Base-by-base conservation (phyloP, 1,284 basidiomycete species). In the Quambalaria eucalypti region DNA sequence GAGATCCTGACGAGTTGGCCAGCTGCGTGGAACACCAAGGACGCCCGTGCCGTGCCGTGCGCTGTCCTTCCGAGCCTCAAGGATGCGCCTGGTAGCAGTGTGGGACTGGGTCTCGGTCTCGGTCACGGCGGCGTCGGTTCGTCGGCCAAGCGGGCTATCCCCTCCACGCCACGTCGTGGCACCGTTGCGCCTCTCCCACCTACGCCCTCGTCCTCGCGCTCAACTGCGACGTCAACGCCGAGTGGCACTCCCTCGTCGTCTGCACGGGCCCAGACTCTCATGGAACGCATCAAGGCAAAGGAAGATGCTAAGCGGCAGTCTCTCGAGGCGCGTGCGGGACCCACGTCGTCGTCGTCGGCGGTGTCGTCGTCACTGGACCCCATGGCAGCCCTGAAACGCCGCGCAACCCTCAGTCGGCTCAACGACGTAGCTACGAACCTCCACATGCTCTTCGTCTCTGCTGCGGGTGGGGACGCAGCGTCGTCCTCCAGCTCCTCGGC, bases 281-380 rank as follows among this genome's bases (percentile, higher is more conserved):
- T 54, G 29, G 65, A 69, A 30, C 60, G 65, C 19, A 67, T 69
- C 42, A 50, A 54, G 31, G 65, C 62, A 9, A 69, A 69, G 40
- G 66, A 66, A 51, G 52, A 56, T 7, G 51, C 64, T 1, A 63
- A 63, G 19, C 57, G 62, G 16, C 52, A 56, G 8, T 25, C 54
- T 8, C 59, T 61, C 16, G 52, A 60, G 2, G 53, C 59, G 21
- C 30, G 46, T 21, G 16, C 29, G 16, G 28, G 19, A 14, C 38
- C 52, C 5, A 12, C 40, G 2, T 51, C 56, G 21, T 7, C 49
- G 10, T 48, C 53, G 2, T 46, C 36, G 57, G 19, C 38, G n/a
- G 25, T 57, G 55, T 57, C 59, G 29, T 51, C 54, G 0, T 48
- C 33, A 23, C 19, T 36, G 9, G 30, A 31, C 40, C 19, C 46